Evolutionary conservation across 2,329 filamentous ascomycete genomes (phyloP).

Genomic region (Exophiala sp.): DNA sequence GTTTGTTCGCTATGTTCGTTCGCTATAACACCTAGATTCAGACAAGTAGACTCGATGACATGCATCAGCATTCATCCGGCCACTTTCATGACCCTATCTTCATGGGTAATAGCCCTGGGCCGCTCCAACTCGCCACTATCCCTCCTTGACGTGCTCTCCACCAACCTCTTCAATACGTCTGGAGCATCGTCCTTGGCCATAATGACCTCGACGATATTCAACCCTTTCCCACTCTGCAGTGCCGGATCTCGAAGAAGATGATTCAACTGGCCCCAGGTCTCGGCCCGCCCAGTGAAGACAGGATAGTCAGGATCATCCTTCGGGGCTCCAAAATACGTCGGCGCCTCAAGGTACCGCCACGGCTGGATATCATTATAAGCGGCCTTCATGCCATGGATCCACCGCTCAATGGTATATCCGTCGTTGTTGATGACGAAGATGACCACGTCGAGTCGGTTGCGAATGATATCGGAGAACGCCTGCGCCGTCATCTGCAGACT

Average conservation of each 20-base stretch:
- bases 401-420: constrained; percentile 55
- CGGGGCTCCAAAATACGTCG: constrained; percentile 30
- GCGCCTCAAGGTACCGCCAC: constrained; percentile 49
- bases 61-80: constrained; percentile 18
- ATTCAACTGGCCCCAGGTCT: constrained; percentile 26
- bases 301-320: constrained; percentile 26
- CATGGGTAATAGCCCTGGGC: constrained; percentile 6
- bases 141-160: constrained; percentile 24
- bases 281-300: constrained; percentile 22
- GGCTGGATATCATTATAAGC: constrained; percentile 51
- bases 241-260: constrained; percentile 28
- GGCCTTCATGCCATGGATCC: constrained; percentile 51
- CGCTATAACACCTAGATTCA: no score
- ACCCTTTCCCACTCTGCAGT: constrained; percentile 36
- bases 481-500: constrained; percentile 62
- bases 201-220: constrained; percentile 41
- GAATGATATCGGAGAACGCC: constrained; percentile 59
- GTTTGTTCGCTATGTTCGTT: no score
- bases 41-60: no score
- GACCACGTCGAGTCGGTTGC: constrained; percentile 45
- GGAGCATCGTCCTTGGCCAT: constrained; percentile 38
- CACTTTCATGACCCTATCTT: constrained; percentile 23
- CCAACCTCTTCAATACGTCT: constrained; percentile 31
- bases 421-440: constrained; percentile 54
- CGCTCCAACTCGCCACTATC: constrained; percentile 24